Base-by-base conservation (phyloP, 192 early-diverging fungal species). In the Linderina pennispora region DNA sequence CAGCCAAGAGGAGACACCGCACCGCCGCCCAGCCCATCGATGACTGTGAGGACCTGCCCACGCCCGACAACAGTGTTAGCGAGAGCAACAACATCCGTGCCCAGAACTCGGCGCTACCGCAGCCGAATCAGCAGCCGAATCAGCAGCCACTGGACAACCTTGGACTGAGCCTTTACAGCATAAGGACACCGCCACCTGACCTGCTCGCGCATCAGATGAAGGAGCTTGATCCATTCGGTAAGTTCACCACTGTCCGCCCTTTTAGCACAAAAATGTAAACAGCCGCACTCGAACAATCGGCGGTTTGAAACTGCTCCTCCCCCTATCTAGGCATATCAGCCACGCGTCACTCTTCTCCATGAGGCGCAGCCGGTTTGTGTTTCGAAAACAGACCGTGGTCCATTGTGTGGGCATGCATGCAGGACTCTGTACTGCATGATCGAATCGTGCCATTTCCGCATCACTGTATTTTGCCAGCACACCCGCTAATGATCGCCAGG, bases 141-240 rank as follows among this genome's bases (percentile, higher is more conserved):
- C 28, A 8, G 28, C 28, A 5, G 28, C 6, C 28, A 31, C 6
- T 31, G 66, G 46, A 51, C 32, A 61, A 26, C 28, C 33, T 26
- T 17, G 16, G 52, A 40, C 40, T 55, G 45, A 56, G 52, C 8
- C 40, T 59, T 44, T 23, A 39, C 26, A 47, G 60, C 22, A 55
- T 59, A 34, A 52, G 40, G 24, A 64, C 61, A 19, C 67, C 54
- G 34, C 67, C 52, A 19, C 46, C 38, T 22, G 61, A 59, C n/a
- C 26, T 26, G 19, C 40, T 16, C 9, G 24, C 40, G n/a, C 26
- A 46, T 10, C 55, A 40, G 38, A 51, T 36, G 25, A 53, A 46
- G 38, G 60, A 55, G 19, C 50, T 59, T 13, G 66, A 70, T 43
- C 66, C 66, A 39, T 70, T 70, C 36, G 66, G 66, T 70, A 70